Base-by-base conservation (phyloP, 768 basidiomycete genomes). In the Lentinula guzmanii region DNA sequence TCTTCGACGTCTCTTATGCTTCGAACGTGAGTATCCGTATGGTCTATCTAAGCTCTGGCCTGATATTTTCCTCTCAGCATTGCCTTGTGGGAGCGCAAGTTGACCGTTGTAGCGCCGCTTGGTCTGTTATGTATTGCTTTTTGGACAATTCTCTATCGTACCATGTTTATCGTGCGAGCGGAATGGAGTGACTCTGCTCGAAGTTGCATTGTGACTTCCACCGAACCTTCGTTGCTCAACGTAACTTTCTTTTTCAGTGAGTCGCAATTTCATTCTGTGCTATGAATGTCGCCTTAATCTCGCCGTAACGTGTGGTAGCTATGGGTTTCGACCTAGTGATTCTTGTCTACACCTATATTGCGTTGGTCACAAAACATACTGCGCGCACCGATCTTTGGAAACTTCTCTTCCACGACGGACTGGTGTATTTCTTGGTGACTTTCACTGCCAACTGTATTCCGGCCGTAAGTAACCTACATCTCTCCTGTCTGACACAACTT, bases 301-400 rank as follows among this genome's bases (percentile, higher is more conserved):
- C 21, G 10, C 18, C 18, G 15, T 5, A n/a, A 24, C 18, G 11
- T 21, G n/a, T 43, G 18, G 18, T 50, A 89, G 88, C 88, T 3
- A 88, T 89, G 86, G 81, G 72, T 33, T 89, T 89, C 65, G 87
- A 89, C 66, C 77, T 87, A 34, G 71, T 81, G 42, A 85, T 89
- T 63, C 74, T 88, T 24, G 65, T 78, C 11, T 79, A 84, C 64
- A 86, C 85, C 1, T 75, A 82, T 10, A 64, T 82, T 28, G 82
- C 83, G 1, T 75, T 89, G 33, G 74, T 80, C 50, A 76, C 75
- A 62, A 76, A 79, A 43, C 82, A 81, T 65, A 80, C 83, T 18
- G 74, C 78, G 4, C 76, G 82, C 51, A 86, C 83, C 4, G 83
- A 79, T 62, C 76, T 90, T n/a, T 88, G 87, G 80, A 78, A 80